phyloP scores from a whole-genome alignment of 352 stramenopile species.

The Aphanomyces stellatus region DNA sequence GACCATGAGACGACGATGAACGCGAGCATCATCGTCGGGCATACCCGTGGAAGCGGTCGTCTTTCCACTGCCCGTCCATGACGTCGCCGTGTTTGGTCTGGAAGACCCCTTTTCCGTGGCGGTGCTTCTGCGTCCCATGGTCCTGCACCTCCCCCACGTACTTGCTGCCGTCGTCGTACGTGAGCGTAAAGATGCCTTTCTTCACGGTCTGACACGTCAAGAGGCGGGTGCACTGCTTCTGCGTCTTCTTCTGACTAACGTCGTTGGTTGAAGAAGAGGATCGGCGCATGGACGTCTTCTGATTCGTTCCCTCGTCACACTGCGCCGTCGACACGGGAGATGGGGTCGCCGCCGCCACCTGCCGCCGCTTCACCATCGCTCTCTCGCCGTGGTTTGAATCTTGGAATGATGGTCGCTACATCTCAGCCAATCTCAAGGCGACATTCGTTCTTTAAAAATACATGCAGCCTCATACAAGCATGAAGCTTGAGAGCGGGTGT shows the following conservation, averaged over 20 bases:
- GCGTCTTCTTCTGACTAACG: background rate
- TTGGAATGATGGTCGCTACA: too few species aligned
- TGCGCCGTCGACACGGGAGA: too few species aligned
- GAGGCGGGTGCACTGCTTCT: background rate
- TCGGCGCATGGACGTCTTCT: too few species aligned
- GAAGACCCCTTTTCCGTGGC: slow-evolving; percentile 55
- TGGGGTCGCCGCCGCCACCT: too few species aligned
- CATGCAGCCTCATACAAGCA: too few species aligned
- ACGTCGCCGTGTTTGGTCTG: slow-evolving; percentile 44
- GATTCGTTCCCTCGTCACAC: too few species aligned
- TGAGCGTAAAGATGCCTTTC: background rate
- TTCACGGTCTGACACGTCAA: background rate
- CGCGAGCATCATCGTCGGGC: slow-evolving; percentile 20
- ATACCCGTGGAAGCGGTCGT: slow-evolving; percentile 79
- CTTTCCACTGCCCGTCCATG: slow-evolving; percentile 76
- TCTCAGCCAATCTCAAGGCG: too few species aligned
- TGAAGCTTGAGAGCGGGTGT: too few species aligned
- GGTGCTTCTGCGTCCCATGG: slow-evolving; percentile 27
- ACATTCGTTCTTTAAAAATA: too few species aligned
- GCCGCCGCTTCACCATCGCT: too few species aligned
- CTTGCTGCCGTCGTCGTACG: slow-evolving; percentile 55
- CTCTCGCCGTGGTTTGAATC: too few species aligned
- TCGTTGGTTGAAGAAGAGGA: background rate
- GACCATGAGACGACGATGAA: slow-evolving; percentile 2
- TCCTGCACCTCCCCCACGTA: slow-evolving; percentile 54